A percentile compares a stretch with the other conserved stretches of the same genome.
phyloP scores from a whole-genome alignment of 2,329 filamentous ascomycete genomes.

The Paraconiothyrium sp. region DNA sequence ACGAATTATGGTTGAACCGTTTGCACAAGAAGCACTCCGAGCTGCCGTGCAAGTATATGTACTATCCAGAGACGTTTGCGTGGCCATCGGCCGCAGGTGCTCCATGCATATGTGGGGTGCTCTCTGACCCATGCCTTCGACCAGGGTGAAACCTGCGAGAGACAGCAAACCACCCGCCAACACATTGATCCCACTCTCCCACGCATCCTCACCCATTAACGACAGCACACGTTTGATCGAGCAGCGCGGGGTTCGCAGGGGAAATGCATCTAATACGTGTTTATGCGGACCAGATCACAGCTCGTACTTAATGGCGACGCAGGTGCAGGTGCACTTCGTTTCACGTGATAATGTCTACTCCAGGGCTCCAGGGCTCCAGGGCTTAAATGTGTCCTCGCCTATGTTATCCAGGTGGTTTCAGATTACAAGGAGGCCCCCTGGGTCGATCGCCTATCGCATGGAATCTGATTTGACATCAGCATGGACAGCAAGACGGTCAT shows the following conservation, averaged over 20 bases:
- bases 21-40: neutral
- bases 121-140: neutral
- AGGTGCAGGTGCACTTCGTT: neutral
- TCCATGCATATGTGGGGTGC: conserved; percentile 15
- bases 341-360: neutral
- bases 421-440: neutral
- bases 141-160: neutral
- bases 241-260: neutral
- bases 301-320: neutral
- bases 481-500: neutral
- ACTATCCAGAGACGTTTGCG: neutral
- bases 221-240: conserved; percentile 10
- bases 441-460: neutral
- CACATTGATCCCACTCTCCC: conserved; percentile 6
- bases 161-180: conserved; percentile 13
- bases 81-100: conserved; percentile 8
- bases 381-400: neutral
- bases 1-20: neutral
- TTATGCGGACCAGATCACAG: neutral
- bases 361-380: too few relatives aligned
- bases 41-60: neutral
- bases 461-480: neutral
- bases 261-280: neutral
- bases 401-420: neutral
- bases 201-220: conserved; percentile 5